These are phyloP conservation scores for Arachis hypogaea DNA, from an alignment of 306 rosid genomes.

Conservation along the genomic window DNA sequence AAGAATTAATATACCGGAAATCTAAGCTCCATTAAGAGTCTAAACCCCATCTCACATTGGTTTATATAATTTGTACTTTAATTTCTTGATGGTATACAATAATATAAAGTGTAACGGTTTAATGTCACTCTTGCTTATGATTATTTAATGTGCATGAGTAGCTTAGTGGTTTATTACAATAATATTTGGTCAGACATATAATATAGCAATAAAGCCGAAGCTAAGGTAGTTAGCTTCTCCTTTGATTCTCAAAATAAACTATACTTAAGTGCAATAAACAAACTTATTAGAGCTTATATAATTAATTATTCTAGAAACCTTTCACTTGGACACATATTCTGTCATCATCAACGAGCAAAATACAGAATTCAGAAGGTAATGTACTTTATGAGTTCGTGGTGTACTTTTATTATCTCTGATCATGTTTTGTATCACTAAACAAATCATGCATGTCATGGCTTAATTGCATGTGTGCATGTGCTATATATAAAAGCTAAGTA, in stretches of 20 bases:
- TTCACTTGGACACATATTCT: slow-evolving; percentile 46
- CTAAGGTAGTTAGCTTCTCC: neutral
- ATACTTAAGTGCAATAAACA: neutral
- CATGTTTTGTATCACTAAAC: slow-evolving; percentile 34
- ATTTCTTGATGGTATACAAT: neutral
- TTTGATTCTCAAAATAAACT: neutral
- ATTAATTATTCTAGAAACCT: slow-evolving; percentile 24
- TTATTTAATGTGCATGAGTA: neutral
- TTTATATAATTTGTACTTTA: too few species aligned
- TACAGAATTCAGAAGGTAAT: slow-evolving; percentile 25
- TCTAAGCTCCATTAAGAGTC: too few species aligned
- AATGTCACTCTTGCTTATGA: slow-evolving; percentile 4
- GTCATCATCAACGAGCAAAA: slow-evolving; percentile 29
- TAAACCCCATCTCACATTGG: too few species aligned
- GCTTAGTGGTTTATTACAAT: neutral
- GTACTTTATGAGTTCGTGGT: neutral
- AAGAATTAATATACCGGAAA: too few species aligned
- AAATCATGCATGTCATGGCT: slow-evolving; percentile 27
- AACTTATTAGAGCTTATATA: neutral
- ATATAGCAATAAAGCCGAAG: neutral
- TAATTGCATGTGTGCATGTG: slow-evolving; percentile 50
- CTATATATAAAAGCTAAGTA: slow-evolving; percentile 18
- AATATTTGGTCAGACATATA: too few species aligned
- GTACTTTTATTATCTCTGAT: slow-evolving; percentile 25
- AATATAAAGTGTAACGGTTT: neutral